Evolutionary conservation across 129 eudicot genomes (phyloP).

Genomic region (Pulicaria dysenterica): DNA sequence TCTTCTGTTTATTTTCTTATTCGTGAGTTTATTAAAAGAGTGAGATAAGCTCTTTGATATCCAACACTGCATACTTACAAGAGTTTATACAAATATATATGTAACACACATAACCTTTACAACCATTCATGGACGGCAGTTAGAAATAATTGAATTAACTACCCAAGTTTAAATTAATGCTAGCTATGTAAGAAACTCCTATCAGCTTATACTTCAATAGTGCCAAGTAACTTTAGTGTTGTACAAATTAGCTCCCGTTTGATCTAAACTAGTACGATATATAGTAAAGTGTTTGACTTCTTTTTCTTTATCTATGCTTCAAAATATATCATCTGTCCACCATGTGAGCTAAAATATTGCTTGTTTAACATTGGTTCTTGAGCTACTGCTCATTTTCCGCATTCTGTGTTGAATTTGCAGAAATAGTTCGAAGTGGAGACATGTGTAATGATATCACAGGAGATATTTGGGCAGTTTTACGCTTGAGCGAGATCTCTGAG

Average conservation of each 20-base stretch:
- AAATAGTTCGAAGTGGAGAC: neutral
- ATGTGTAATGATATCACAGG: neutral
- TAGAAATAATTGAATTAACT: too few relatives aligned
- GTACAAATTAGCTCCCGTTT: neutral
- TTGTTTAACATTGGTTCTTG: neutral
- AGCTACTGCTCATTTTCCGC: conserved; percentile 8
- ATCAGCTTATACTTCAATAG: neutral
- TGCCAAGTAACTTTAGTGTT: too few relatives aligned
- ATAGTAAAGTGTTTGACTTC: neutral
- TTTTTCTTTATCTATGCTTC: neutral
- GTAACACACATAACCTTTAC: too few relatives aligned
- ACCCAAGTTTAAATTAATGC: too few relatives aligned
- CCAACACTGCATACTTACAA: too few relatives aligned
- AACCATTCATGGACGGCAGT: too few relatives aligned
- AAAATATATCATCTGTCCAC: neutral
- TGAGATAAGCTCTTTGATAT: too few relatives aligned
- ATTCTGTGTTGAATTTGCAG: neutral
- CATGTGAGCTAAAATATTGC: neutral
- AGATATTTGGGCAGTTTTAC: neutral
- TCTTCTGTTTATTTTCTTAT: too few relatives aligned
- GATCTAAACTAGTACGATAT: neutral
- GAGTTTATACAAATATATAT: too few relatives aligned
- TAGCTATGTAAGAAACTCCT: too few relatives aligned
- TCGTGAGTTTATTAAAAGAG: too few relatives aligned
- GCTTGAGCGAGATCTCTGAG: conserved; percentile 23